Conservation (phyloP, 768 basidiomycete species). For the Mycena belliarum region DNA sequence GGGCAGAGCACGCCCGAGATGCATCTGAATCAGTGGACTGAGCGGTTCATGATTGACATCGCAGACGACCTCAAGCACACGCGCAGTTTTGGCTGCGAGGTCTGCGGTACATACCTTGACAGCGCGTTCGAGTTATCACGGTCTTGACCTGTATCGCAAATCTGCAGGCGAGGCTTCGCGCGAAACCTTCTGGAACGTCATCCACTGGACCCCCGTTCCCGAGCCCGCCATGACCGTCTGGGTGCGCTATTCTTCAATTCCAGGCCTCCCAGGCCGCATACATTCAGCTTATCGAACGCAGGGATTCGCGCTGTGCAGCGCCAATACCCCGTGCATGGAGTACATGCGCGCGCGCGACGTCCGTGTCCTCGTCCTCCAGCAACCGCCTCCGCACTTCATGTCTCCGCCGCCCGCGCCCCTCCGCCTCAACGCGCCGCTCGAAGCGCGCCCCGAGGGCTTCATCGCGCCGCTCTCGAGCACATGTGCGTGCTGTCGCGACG, state of each 20-base stretch:
- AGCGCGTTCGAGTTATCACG: too few relatives aligned
- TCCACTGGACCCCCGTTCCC: conserved; percentile 5
- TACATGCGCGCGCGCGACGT: neutral
- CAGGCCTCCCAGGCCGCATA: too few relatives aligned
- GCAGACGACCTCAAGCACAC: conserved; percentile 9
- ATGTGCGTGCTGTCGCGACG: conserved; percentile 3
- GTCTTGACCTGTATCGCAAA: neutral
- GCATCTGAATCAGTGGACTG: conserved; percentile 12
- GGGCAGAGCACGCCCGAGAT: conserved; percentile 1
- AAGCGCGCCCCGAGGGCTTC: neutral
- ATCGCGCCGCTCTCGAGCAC: neutral
- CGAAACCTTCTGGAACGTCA: conserved; percentile 7
- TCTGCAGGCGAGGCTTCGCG: neutral
- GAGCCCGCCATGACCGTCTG: neutral
- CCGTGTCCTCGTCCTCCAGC: neutral
- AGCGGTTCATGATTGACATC: conserved; percentile 5
- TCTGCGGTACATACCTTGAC: too few relatives aligned
- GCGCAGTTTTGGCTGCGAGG: conserved; percentile 2
- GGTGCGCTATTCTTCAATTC: too few relatives aligned
- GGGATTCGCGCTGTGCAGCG: neutral
- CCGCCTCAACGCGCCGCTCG: neutral
- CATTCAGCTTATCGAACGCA: neutral
- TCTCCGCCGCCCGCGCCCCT: neutral
- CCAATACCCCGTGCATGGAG: neutral
- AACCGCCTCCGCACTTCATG: neutral